Conservation (phyloP, 148 eudicot genomes). For the Rhododendron ovatum region DNA sequence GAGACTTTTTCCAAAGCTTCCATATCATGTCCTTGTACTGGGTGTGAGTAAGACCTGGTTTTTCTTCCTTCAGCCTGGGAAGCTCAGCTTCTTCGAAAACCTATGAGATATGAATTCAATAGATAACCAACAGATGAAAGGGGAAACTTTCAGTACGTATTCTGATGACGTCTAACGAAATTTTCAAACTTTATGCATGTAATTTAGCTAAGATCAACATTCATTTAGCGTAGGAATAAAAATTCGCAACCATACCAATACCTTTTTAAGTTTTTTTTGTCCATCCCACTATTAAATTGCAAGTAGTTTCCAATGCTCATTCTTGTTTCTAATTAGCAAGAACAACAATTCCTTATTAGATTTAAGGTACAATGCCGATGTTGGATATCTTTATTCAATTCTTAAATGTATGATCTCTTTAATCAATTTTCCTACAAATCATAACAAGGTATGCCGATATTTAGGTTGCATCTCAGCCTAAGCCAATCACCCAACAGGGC, state of each 20-base stretch:
- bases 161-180: background rate
- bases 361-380: background rate
- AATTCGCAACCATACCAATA: background rate
- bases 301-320: background rate
- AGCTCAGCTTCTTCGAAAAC: constrained; percentile 98
- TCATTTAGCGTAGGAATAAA: background rate
- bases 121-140: background rate
- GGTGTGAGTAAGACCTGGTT: constrained; percentile 94
- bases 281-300: background rate
- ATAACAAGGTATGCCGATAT: background rate
- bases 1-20: constrained; percentile 98
- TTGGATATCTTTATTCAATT: background rate
- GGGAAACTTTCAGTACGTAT: background rate
- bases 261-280: background rate
- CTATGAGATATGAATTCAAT: constrained; percentile 26
- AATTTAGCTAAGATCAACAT: background rate
- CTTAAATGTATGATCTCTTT: background rate
- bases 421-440: background rate
- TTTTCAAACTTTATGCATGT: background rate
- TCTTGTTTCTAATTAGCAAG: background rate
- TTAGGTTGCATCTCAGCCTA: background rate
- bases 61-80: constrained; percentile 81
- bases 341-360: background rate
- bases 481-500: background rate
- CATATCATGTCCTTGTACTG: constrained; percentile 95